Evolutionary conservation across 2,329 filamentous ascomycete genomes (phyloP), one percentile per base, ranked within the genome.

Genomic region (Xylaria sp.): DNA sequence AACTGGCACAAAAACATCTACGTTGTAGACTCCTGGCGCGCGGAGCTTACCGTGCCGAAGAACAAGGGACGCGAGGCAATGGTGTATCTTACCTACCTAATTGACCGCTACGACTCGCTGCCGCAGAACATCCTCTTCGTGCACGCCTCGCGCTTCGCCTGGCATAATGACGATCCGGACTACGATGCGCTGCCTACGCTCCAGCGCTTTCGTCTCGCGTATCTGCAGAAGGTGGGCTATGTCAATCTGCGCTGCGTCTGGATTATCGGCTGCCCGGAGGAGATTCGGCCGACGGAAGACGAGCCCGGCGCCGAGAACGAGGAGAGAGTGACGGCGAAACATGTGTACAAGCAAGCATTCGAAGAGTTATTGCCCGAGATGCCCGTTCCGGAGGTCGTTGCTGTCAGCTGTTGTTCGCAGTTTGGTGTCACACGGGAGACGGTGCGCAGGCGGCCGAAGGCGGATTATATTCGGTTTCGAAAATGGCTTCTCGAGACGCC

Each of bases 391-490:
- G 69, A 74, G 0, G 67, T 77, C 9, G 76, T 87, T 7, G 83
- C 78, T 1, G 79, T 80, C 3, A 77, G 83, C n/a, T 88, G 85
- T 69, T 88, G 85, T 70, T 83, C 84, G 16, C 85, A 88, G 70
- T 88, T 88, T 62, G 85, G 81, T 0, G 80, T 87, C 5, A 82
- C 82, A 2, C 74, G 78, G 6, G 77, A 81, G 5, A 78, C 78
- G 51, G 76, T 88, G 35, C 75, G 68, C 6, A 69, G 72, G 51
- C 75, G 83, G 39, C 76, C 82, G 2, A 71, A 71, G 50, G 75
- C 75, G 8, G 82, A 83, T 60, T 88, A 88, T 64, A 67, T 81
- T 13, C 77, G 76, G 46, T 83, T 81, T 68, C 76, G 84, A 3
- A 73, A 84, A 51, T 88, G 85, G 86, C 64, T 88, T 47, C 67